Evolutionary conservation across 2,329 filamentous ascomycete species (phyloP).

Genomic region (Aureobasidium sp.): DNA sequence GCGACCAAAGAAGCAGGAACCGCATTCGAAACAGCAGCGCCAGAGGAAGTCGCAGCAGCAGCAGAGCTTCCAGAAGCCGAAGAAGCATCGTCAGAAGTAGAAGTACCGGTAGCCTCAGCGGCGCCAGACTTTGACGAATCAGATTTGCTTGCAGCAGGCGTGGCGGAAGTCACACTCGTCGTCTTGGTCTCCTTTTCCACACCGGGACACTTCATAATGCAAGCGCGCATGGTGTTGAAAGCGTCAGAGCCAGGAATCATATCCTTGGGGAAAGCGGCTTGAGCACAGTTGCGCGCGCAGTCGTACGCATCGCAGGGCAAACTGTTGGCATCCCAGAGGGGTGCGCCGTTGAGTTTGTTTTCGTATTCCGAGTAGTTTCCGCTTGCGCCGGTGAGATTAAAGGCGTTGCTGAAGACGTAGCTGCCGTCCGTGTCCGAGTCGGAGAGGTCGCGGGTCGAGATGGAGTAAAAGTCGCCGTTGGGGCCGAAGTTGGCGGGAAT

Average conservation of each 20-base stretch:
- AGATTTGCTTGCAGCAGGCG: background rate
- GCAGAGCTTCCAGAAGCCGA: background rate
- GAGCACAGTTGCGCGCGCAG: constrained; percentile 24
- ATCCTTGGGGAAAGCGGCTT: constrained; percentile 21
- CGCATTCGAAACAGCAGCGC: constrained; percentile 1
- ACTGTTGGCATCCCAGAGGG: constrained; percentile 23
- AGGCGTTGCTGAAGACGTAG: constrained; percentile 20
- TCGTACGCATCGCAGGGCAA: constrained; percentile 23
- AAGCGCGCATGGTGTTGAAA: constrained; percentile 21
- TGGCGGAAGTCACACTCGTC: background rate
- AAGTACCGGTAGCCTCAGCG: background rate
- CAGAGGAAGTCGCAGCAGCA: background rate
- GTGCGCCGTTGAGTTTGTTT: constrained; percentile 20
- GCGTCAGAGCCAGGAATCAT: constrained; percentile 18
- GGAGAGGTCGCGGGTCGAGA: constrained; percentile 19
- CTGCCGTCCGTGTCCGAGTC: constrained; percentile 17
- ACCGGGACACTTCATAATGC: constrained; percentile 23
- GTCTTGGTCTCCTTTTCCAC: constrained; percentile 17
- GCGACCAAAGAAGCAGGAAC: background rate
- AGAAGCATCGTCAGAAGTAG: background rate
- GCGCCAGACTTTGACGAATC: background rate
- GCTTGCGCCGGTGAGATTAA: constrained; percentile 21
- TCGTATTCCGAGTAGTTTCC: constrained; percentile 22
- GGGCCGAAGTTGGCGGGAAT: constrained; percentile 27
- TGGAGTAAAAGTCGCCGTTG: constrained; percentile 23